Conservation (phyloP, 2,329 filamentous ascomycete species). For the Rutstroemia sydowiana region DNA sequence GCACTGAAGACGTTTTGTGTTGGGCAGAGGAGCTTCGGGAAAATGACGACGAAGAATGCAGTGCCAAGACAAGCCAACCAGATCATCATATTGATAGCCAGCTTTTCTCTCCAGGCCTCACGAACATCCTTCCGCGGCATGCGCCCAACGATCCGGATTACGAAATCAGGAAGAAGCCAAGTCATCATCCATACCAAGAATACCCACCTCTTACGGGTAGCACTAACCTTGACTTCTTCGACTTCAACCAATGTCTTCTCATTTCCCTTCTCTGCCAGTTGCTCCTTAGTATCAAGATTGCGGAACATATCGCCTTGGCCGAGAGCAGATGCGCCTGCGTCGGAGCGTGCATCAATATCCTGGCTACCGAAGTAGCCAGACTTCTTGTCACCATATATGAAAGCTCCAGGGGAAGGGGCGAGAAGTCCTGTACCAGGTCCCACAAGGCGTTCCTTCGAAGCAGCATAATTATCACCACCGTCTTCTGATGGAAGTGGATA, state of each 20-base stretch:
- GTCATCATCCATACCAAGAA: constrained; percentile 77
- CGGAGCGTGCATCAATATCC: constrained; percentile 70
- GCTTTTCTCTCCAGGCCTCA: constrained; percentile 90
- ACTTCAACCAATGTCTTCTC: constrained; percentile 86
- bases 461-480: constrained; percentile 52
- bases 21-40: constrained; percentile 84
- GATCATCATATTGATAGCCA: constrained; percentile 96
- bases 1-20: constrained; percentile 81
- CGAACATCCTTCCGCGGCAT: constrained; percentile 92
- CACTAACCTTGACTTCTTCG: constrained; percentile 70
- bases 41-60: constrained; percentile 83
- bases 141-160: constrained; percentile 67
- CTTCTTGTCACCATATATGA: constrained; percentile 65
- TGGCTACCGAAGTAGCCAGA: constrained; percentile 72
- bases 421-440: constrained; percentile 38
- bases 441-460: constrained; percentile 53
- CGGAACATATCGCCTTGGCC: constrained; percentile 96
- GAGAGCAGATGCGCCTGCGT: constrained; percentile 85
- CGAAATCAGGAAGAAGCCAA: constrained; percentile 79
- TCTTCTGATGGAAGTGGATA: constrained; percentile 51
- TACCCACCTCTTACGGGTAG: constrained; percentile 85
- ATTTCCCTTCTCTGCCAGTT: constrained; percentile 92
- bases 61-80: constrained; percentile 76
- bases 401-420: constrained; percentile 50
- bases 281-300: constrained; percentile 85